Base-by-base conservation (phyloP, 208 protist genomes). In the Leishmania mexicana region DNA sequence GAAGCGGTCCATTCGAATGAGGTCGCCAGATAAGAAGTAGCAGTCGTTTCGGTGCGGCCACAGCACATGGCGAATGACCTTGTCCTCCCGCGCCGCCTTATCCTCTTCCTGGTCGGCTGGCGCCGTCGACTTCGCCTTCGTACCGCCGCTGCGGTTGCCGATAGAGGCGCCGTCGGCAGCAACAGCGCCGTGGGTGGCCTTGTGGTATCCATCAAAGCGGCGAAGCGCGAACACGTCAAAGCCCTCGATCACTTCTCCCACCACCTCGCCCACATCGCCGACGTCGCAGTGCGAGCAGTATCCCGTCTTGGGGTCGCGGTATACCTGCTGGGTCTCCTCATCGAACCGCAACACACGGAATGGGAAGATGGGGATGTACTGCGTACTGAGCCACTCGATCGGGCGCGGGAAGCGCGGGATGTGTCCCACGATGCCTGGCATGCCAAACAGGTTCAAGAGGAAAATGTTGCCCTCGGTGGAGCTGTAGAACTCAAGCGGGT, bases 401-500 rank as follows among this genome's bases (percentile, higher is more conserved):
- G 87, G 87, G 31, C 28, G 3, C 7, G 89, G 89, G 35, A 89
- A 88, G 57, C 87, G 88, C 0, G 90, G 87, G n/a, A 93, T 84
- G 79, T 93, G 87, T 13, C 91, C 94, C 31, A 95, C 83, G 35
- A 88, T 87, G 71, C 88, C 91, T 8, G 78, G 83, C 49, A 87
- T 79, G 31, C 90, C 87, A 75, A 88, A 94, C 10, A 89, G 78
- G 80, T 96, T 96, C 54, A 94, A 71, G 40, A 94, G 77, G 62
- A 92, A 91, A 58, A 90, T 87, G 82, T 93, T 95, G 38, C 90
- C 91, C 76, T 98, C 96, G 3, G 96, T 98, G 62, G 92, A 88
- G 76, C 88, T 96, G 85, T 98, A 98, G 64, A 98, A 96, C 81
- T 98, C 95, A 11, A 89, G 85, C 0, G 95, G 87, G 40, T 92